Percentiles rank a stretch among this genome's conserved stretches.
Conservation (phyloP, 148 eudicot genomes). For the Rhododendron henanense region DNA sequence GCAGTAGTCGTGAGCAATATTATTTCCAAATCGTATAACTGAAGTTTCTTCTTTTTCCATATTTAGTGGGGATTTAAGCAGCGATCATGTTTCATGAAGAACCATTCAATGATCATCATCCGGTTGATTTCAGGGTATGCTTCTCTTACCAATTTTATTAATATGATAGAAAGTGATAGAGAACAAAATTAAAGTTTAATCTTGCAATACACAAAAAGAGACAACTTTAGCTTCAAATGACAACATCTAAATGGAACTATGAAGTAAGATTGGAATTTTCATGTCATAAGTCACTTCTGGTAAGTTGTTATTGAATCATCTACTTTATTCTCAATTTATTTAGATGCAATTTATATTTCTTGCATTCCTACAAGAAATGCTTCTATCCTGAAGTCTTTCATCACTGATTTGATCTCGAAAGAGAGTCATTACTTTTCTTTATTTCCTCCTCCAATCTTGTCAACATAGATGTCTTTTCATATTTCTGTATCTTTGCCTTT, state of each 20-base stretch:
- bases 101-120: slow-evolving; percentile 72
- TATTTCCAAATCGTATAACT: background rate
- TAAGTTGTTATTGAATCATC: background rate
- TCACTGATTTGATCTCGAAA: background rate
- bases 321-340: background rate
- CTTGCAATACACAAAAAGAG: background rate
- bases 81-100: slow-evolving; percentile 84
- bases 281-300: background rate
- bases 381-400: background rate
- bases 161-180: background rate
- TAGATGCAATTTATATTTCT: background rate
- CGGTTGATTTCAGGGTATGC: slow-evolving; percentile 81
- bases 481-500: background rate
- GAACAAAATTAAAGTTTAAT: background rate
- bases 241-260: background rate
- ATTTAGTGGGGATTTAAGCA: slow-evolving; percentile 91
- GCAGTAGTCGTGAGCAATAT: background rate
- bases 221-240: background rate
- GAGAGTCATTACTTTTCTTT: background rate
- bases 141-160: slow-evolving; percentile 7
- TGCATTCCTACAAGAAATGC: background rate
- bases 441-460: background rate
- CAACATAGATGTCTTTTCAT: background rate
- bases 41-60: slow-evolving; percentile 7
- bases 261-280: background rate